Conservation (phyloP, 2,329 filamentous ascomycete species). For the Rutstroemia sp. region DNA sequence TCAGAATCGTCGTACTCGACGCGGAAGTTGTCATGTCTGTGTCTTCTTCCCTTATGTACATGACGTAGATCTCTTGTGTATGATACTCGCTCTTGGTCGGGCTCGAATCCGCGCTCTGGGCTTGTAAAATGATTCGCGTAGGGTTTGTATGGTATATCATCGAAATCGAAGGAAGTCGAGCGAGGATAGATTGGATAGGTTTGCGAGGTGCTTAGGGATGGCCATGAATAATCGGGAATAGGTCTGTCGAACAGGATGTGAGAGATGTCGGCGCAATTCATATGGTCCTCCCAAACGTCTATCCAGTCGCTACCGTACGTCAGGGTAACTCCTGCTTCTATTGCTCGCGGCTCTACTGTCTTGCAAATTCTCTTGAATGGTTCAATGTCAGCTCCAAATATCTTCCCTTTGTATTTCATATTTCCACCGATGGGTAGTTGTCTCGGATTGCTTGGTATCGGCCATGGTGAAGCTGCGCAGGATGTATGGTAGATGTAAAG, state of each 20-base stretch:
- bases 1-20: too few species aligned
- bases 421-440: background rate
- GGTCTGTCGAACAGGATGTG: constrained; percentile 2
- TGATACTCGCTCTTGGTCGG: too few species aligned
- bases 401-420: constrained; percentile 2
- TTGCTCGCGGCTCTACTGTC: background rate
- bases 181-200: background rate
- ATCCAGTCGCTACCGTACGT: background rate
- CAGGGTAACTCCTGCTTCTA: background rate
- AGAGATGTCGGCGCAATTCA: background rate
- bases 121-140: too few species aligned
- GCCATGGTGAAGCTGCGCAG: background rate
- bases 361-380: background rate
- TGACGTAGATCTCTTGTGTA: too few species aligned
- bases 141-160: background rate
- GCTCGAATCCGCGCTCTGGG: too few species aligned
- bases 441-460: background rate
- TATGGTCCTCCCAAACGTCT: background rate
- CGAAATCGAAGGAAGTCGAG: background rate
- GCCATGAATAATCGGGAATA: background rate
- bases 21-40: too few species aligned
- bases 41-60: too few species aligned
- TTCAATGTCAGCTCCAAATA: background rate
- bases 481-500: background rate
- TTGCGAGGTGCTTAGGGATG: background rate